Evolutionary conservation across 768 basidiomycete genomes (phyloP).

Genomic region (Arthromyces matolae): DNA sequence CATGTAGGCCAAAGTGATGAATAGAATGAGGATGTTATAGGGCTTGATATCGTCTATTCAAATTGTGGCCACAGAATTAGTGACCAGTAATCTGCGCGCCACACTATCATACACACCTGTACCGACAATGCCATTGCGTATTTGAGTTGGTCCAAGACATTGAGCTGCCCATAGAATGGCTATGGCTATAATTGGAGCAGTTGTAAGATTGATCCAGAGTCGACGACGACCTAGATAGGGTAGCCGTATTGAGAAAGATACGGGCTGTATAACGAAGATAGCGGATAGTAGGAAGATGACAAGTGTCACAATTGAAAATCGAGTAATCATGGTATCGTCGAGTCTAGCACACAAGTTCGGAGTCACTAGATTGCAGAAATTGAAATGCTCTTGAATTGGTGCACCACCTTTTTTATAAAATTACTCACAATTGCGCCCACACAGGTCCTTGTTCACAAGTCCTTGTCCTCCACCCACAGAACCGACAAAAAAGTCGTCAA

Average conservation of each 20-base stretch:
- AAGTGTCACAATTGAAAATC: constrained; percentile 44
- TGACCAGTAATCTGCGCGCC: constrained; percentile 5
- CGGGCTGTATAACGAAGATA: constrained; percentile 40
- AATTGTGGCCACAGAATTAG: background rate
- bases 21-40: constrained; percentile 91
- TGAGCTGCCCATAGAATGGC: constrained; percentile 47
- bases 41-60: constrained; percentile 69
- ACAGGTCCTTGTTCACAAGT: background rate
- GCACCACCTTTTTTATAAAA: no score
- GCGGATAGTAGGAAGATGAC: constrained; percentile 47
- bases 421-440: background rate
- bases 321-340: constrained; percentile 34
- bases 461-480: no score
- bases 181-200: constrained; percentile 47
- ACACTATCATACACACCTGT: constrained; percentile 22
- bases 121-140: constrained; percentile 74
- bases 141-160: constrained; percentile 40
- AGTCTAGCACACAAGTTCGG: no score
- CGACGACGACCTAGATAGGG: constrained; percentile 22
- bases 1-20: constrained; percentile 91
- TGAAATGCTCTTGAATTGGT: background rate
- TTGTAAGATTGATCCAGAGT: constrained; percentile 31
- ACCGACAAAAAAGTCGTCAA: background rate
- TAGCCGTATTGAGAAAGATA: constrained; percentile 30
- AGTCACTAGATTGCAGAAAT: background rate